These are phyloP conservation scores for Pleurotus sapidus DNA, from an alignment of 768 basidiomycete genomes.

Conservation along the genomic window DNA sequence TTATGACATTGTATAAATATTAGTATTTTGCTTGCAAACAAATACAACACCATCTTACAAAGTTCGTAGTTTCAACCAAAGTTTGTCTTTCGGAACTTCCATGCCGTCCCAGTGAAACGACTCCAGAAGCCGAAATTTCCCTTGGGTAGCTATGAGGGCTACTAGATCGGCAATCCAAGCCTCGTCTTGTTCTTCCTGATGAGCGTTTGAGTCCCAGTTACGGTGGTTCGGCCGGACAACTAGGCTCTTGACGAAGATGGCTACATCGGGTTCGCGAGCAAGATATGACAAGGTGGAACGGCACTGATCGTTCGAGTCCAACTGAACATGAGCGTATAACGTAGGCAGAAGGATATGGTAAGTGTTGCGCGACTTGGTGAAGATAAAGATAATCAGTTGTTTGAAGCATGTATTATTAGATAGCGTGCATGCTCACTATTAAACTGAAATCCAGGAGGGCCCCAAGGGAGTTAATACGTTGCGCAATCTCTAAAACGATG, in stretches of 20 bases:
- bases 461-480: slow-evolving; percentile 43
- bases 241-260: slow-evolving; percentile 69
- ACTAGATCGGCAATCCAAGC: slow-evolving; percentile 2
- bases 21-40: not conserved
- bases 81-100: slow-evolving; percentile 64
- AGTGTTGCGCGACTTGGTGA: not conserved
- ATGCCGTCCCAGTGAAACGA: slow-evolving; percentile 74
- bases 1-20: not conserved
- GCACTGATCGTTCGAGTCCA: slow-evolving; percentile 59
- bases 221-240: slow-evolving; percentile 41
- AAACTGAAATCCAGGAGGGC: slow-evolving; percentile 61
- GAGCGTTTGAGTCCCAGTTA: slow-evolving; percentile 3
- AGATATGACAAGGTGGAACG: slow-evolving; percentile 64
- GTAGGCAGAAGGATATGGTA: slow-evolving; percentile 30
- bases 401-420: not conserved
- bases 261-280: slow-evolving; percentile 44
- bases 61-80: slow-evolving; percentile 73
- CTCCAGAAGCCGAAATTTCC: slow-evolving; percentile 1
- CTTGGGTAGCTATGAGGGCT: not conserved
- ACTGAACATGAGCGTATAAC: slow-evolving; percentile 58
- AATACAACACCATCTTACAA: slow-evolving; percentile 42
- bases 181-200: slow-evolving; percentile 5
- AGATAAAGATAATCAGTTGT: not conserved
- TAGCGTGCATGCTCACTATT: slow-evolving; percentile 40
- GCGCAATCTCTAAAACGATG: slow-evolving; percentile 64